phyloP scores from a whole-genome alignment of 176 grass and related monocot genomes.

The Rhynchospora tenuis region DNA sequence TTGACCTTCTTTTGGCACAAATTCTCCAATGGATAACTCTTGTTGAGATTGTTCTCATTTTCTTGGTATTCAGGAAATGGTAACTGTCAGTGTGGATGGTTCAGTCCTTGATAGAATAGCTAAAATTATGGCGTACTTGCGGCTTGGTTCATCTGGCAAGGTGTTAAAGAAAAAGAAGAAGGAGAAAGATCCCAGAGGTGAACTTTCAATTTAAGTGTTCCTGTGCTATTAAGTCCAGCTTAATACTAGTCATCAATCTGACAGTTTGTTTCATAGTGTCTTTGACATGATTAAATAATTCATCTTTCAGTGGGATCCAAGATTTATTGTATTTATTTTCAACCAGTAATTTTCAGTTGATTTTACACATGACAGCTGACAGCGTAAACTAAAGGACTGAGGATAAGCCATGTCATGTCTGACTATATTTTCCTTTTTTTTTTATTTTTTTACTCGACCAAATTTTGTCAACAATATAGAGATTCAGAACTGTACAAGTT shows the following conservation, averaged over 20 bases:
- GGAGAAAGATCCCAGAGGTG: slow-evolving; percentile 83
- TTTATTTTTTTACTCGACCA: not conserved
- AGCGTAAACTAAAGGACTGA: too few species aligned
- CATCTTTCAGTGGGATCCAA: too few species aligned
- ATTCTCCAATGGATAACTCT: not conserved
- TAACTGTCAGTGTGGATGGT: slow-evolving; percentile 90
- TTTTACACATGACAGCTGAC: too few species aligned
- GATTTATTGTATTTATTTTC: too few species aligned
- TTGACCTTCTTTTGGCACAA: not conserved
- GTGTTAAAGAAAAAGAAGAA: slow-evolving; percentile 99
- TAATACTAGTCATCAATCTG: not conserved
- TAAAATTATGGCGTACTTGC: slow-evolving; percentile 98
- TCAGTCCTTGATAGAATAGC: slow-evolving; percentile 96
- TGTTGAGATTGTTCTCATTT: not conserved
- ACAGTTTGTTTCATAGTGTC: not conserved
- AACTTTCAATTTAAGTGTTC: not conserved
- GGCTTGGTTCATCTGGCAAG: slow-evolving; percentile 96
- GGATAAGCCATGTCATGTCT: not conserved
- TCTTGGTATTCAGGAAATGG: slow-evolving; percentile 68
- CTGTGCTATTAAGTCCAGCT: not conserved
- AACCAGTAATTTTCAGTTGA: too few species aligned
- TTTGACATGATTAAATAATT: not conserved
- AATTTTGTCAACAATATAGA: not conserved
- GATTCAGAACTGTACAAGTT: not conserved
- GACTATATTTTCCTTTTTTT: not conserved